Conservation (phyloP, 2,329 filamentous ascomycete genomes). For the Monascus ruber region DNA sequence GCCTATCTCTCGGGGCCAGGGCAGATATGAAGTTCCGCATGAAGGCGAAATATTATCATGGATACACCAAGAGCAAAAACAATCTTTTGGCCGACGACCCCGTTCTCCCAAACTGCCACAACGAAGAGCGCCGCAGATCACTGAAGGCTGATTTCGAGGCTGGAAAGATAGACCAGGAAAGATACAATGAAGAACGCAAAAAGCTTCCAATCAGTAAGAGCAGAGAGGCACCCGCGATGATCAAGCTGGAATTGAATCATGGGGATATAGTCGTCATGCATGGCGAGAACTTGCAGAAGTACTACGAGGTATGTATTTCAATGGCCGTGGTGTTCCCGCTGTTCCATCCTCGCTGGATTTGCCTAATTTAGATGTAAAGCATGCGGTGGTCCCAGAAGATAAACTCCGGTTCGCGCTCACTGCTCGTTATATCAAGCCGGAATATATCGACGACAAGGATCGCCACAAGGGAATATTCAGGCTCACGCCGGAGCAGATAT, state of each 20-base stretch:
- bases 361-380: conserved; percentile 8
- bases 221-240: conserved; percentile 17
- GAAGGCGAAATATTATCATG: conserved; percentile 39
- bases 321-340: conserved; percentile 23
- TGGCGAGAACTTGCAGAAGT: conserved; percentile 43
- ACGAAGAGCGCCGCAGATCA: conserved; percentile 10
- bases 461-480: conserved; percentile 17
- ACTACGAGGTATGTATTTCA: conserved; percentile 34
- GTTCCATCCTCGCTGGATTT: too few species aligned
- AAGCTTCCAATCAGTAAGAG: conserved; percentile 12
- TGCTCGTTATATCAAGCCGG: conserved; percentile 21
- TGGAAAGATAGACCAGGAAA: conserved; percentile 7
- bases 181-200: conserved; percentile 12
- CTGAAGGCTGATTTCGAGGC: conserved; percentile 12
- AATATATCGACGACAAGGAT: conserved; percentile 10
- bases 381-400: conserved; percentile 19
- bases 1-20: conserved; percentile 41
- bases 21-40: conserved; percentile 45
- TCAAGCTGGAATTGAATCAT: conserved; percentile 41
- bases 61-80: conserved; percentile 9
- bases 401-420: conserved; percentile 26
- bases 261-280: conserved; percentile 50
- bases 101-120: conserved; percentile 20
- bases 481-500: conserved; percentile 14
- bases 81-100: conserved; percentile 16